A percentile compares a stretch with the other conserved stretches of the same genome.
Conservation (phyloP, 768 basidiomycete genomes). For the Agrocybe pediades region DNA sequence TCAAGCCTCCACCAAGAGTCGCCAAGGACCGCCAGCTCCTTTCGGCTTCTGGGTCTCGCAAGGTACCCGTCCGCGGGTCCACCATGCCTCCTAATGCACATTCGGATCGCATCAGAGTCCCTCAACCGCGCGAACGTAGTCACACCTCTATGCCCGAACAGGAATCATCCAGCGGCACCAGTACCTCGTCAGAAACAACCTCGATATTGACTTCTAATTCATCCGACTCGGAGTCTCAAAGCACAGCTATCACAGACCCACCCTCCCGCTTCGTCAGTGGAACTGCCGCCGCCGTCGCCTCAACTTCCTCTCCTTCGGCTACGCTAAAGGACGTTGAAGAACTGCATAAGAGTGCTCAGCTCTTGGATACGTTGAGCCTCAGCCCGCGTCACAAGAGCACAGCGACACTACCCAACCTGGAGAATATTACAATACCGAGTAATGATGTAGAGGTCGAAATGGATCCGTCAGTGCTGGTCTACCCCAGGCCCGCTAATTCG, state of each 20-base stretch:
- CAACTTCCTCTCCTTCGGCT: background rate
- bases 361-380: conserved; percentile 13
- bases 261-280: conserved; percentile 44
- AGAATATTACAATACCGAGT: conserved; percentile 32
- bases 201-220: conserved; percentile 44
- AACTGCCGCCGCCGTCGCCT: conserved; percentile 19
- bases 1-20: conserved; percentile 44
- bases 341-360: conserved; percentile 16
- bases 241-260: conserved; percentile 50
- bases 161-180: conserved; percentile 35
- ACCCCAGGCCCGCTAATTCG: conserved; percentile 75
- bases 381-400: conserved; percentile 29
- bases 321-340: conserved; percentile 28
- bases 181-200: conserved; percentile 42
- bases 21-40: conserved; percentile 18
- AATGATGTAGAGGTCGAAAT: conserved; percentile 49
- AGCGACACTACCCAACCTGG: conserved; percentile 34
- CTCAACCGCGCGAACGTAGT: conserved; percentile 33
- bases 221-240: conserved; percentile 39
- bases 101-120: conserved; percentile 23
- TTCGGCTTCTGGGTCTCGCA: conserved; percentile 11
- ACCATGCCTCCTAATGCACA: conserved; percentile 35
- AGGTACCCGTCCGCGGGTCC: conserved; percentile 29
- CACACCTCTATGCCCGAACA: conserved; percentile 26
- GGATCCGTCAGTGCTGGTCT: conserved; percentile 75